These are phyloP conservation scores for Niebla homalea DNA, from an alignment of 495 filamentous ascomycete species.

Conservation along the genomic window DNA sequence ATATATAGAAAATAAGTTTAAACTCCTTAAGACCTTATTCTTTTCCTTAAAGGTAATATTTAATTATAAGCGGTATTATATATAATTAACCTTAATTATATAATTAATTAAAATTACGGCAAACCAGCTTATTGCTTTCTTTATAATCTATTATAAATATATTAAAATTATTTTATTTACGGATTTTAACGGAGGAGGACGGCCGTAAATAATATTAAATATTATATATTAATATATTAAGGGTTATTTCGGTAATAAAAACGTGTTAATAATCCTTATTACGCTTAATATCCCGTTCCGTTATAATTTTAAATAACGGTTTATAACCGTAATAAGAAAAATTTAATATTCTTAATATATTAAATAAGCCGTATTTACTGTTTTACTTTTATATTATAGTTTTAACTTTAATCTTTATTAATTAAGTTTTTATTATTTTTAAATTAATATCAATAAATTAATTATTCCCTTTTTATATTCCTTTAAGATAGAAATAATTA, in stretches of 20 bases:
- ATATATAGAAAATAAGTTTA: neutral
- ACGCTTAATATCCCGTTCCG: too few relatives aligned
- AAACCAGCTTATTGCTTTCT: slow-evolving; percentile 1
- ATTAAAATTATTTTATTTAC: slow-evolving; percentile 4
- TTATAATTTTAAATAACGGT: too few relatives aligned
- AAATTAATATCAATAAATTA: neutral
- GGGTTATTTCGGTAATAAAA: slow-evolving; percentile 4
- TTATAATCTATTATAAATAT: neutral
- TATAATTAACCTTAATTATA: slow-evolving; percentile 5
- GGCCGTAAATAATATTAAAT: neutral
- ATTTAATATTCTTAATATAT: too few relatives aligned
- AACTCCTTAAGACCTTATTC: slow-evolving; percentile 3
- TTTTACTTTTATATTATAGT: slow-evolving; percentile 1
- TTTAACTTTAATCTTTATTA: neutral
- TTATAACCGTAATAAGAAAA: too few relatives aligned
- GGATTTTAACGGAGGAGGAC: neutral
- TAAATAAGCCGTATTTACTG: neutral
- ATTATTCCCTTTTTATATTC: neutral
- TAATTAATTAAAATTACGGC: slow-evolving; percentile 1
- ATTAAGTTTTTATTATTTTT: neutral
- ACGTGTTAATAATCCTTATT: neutral
- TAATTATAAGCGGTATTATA: slow-evolving; percentile 1
- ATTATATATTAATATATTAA: slow-evolving; percentile 5
- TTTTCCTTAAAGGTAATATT: too few relatives aligned
- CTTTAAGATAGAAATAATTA: neutral